A percentile compares a stretch with the other conserved stretches of the same genome.
These are phyloP conservation scores for Beta vulgaris DNA, from an alignment of 148 eudicot genomes.

Conservation along the genomic window DNA sequence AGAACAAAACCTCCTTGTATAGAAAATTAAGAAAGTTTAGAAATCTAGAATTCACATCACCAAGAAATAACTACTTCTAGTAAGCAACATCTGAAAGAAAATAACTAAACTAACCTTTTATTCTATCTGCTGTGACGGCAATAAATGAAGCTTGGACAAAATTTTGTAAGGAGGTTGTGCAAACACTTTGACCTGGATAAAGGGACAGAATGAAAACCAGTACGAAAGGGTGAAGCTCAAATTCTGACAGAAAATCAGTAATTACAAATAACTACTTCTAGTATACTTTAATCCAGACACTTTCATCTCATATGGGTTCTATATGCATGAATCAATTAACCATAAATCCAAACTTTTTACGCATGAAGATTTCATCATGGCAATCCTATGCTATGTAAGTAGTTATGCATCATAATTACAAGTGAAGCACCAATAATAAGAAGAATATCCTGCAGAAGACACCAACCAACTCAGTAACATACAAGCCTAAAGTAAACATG, in stretches of 20 bases:
- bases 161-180: constrained; percentile 74
- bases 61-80: too few species aligned
- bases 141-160: constrained; percentile 86
- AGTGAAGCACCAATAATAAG: neutral
- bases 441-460: too few species aligned
- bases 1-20: too few species aligned
- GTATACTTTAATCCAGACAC: neutral
- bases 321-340: neutral
- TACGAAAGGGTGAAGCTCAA: neutral
- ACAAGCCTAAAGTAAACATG: too few species aligned
- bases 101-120: constrained; percentile 33
- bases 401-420: neutral
- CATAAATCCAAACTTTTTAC: neutral
- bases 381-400: neutral
- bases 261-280: neutral
- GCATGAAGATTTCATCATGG: neutral
- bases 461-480: too few species aligned
- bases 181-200: constrained; percentile 66
- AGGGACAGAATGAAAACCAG: neutral
- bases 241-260: too few species aligned
- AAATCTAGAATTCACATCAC: too few species aligned
- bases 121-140: constrained; percentile 78
- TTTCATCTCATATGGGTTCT: neutral
- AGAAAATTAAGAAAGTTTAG: too few species aligned
- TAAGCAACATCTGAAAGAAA: neutral